These are phyloP conservation scores for Miscanthus sacchariflorus DNA, from an alignment of 202 grass and related monocot genomes.

Conservation along the genomic window DNA sequence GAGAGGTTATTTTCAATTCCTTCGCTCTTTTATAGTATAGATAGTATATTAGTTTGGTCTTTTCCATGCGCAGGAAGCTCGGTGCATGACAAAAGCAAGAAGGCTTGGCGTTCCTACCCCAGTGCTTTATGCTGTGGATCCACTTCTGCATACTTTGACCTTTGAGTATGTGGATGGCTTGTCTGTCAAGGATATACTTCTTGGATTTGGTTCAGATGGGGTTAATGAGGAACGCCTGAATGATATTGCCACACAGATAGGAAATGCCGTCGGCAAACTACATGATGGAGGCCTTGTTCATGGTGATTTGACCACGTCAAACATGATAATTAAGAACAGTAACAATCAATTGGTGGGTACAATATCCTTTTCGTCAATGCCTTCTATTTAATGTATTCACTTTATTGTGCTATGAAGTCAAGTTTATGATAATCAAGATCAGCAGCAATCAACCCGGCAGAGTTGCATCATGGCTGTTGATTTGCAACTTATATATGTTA, in stretches of 20 bases:
- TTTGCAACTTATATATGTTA: conserved; percentile 9
- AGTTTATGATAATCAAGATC: conserved; percentile 3
- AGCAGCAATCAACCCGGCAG: background rate
- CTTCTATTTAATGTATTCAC: background rate
- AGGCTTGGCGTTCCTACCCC: conserved; percentile 89
- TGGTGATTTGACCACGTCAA: conserved; percentile 95
- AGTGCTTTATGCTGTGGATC: conserved; percentile 87
- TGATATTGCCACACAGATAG: conserved; percentile 86
- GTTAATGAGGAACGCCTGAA: conserved; percentile 66
- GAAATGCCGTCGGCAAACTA: conserved; percentile 81
- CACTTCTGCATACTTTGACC: conserved; percentile 80
- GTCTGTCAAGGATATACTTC: conserved; percentile 87
- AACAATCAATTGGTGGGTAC: conserved; percentile 63
- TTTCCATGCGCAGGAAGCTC: conserved; percentile 72
- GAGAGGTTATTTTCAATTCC: too few relatives aligned
- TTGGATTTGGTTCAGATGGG: conserved; percentile 82
- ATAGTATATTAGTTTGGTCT: background rate
- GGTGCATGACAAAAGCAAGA: conserved; percentile 97
- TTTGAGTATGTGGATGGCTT: conserved; percentile 84
- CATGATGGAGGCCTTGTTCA: conserved; percentile 94
- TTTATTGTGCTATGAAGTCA: conserved; percentile 13
- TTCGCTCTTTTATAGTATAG: too few relatives aligned
- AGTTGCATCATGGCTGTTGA: conserved; percentile 22
- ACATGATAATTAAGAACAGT: conserved; percentile 84
- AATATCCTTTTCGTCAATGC: conserved; percentile 12